Percentiles rank a stretch among this genome's conserved stretches.
phyloP scores from a whole-genome alignment of 305 asterid species.

The Euphrasia arctica region DNA sequence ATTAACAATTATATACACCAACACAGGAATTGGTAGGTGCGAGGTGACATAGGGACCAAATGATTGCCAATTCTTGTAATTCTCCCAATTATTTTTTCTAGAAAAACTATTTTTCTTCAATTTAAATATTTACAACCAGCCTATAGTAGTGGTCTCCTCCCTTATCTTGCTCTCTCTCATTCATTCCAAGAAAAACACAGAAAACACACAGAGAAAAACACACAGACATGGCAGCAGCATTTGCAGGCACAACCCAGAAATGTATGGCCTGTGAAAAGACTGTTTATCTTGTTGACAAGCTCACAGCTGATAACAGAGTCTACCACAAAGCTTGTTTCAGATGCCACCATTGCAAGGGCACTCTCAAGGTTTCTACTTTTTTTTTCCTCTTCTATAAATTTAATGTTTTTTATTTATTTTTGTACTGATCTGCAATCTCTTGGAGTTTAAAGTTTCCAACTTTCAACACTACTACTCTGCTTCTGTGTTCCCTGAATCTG shows the following conservation, averaged over 20 bases:
- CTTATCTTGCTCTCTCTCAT: neutral
- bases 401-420: neutral
- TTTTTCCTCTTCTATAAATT: neutral
- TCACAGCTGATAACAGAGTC: constrained; percentile 87
- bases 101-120: too few relatives aligned
- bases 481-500: too few relatives aligned
- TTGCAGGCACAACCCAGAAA: constrained; percentile 99
- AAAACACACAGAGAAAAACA: neutral
- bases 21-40: neutral
- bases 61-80: neutral
- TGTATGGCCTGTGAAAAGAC: constrained; percentile 99
- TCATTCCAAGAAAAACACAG: neutral
- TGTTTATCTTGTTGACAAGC: constrained; percentile 87
- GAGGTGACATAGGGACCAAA: neutral
- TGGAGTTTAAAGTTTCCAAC: neutral
- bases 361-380: constrained; percentile 66
- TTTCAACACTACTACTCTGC: too few relatives aligned
- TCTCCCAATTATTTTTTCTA: neutral
- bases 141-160: neutral
- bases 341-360: constrained; percentile 98
- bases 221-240: constrained; percentile 55
- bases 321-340: constrained; percentile 96
- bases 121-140: neutral
- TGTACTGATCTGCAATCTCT: constrained; percentile 8
- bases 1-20: too few relatives aligned